phyloP scores from a whole-genome alignment of 2,329 filamentous ascomycete genomes.

The Alternaria sp. region DNA sequence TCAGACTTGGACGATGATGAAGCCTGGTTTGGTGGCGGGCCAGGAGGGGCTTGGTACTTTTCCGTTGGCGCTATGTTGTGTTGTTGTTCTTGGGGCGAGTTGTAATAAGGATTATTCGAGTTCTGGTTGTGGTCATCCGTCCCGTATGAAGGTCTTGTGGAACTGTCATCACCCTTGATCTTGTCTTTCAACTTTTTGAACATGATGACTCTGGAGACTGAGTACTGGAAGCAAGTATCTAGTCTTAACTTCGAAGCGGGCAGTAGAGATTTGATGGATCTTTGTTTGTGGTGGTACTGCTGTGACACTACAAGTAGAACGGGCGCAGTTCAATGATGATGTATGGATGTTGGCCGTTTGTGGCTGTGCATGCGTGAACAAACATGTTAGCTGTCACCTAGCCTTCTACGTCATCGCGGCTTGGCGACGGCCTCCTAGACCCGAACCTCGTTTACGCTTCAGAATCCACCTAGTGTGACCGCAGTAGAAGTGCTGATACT shows the following conservation, averaged over 20 bases:
- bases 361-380: slow-evolving; percentile 15
- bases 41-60: slow-evolving; percentile 42
- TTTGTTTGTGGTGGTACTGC: neutral
- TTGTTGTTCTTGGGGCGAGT: slow-evolving; percentile 24
- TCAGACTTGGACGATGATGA: slow-evolving; percentile 16
- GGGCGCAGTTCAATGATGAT: slow-evolving; percentile 7
- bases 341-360: slow-evolving; percentile 3
- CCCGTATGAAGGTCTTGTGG: slow-evolving; percentile 23
- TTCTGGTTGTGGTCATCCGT: slow-evolving; percentile 34
- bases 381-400: slow-evolving; percentile 2
- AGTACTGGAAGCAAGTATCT: neutral
- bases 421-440: slow-evolving; percentile 8
- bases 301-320: slow-evolving; percentile 3
- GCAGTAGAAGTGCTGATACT: neutral
- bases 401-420: slow-evolving; percentile 17
- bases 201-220: slow-evolving; percentile 25
- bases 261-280: neutral
- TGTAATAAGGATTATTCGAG: slow-evolving; percentile 38
- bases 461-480: neutral
- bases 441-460: neutral
- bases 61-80: slow-evolving; percentile 26
- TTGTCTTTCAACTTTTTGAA: slow-evolving; percentile 49
- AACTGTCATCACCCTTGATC: slow-evolving; percentile 39
- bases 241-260: no score
- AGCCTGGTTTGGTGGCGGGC: slow-evolving; percentile 39